Percentiles rank a stretch among this genome's conserved stretches.
phyloP scores from a whole-genome alignment of 768 basidiomycete species.

The Lactarius trivialis region DNA sequence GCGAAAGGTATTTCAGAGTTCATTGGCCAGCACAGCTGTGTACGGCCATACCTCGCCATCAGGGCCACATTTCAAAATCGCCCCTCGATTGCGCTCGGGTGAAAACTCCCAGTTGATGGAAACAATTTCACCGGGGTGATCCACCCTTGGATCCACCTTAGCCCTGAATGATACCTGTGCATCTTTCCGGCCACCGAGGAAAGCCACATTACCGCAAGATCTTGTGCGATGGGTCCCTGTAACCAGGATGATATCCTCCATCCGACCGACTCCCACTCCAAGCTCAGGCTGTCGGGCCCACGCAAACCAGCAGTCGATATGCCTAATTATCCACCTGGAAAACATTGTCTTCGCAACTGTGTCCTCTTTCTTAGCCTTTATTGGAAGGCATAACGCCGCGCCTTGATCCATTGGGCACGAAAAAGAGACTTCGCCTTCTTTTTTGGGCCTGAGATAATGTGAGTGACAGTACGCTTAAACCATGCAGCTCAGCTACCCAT shows the following conservation, averaged over 20 bases:
- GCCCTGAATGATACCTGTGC: not conserved
- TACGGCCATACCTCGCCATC: not conserved
- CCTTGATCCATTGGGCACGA: not conserved
- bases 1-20: not conserved
- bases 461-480: not conserved
- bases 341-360: not conserved
- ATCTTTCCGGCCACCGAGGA: not conserved
- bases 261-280: not conserved
- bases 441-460: not conserved
- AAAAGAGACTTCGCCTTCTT: not conserved
- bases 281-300: not conserved
- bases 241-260: not conserved
- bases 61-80: not conserved
- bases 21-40: not conserved
- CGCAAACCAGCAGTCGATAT: not conserved
- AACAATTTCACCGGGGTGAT: not conserved
- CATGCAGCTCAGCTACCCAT: not conserved
- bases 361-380: not conserved
- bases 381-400: not conserved
- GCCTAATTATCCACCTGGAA: not conserved
- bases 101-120: not conserved
- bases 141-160: not conserved
- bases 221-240: not conserved
- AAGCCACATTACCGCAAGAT: not conserved
- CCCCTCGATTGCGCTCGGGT: not conserved